phyloP scores from a whole-genome alignment of 2,329 filamentous ascomycete genomes.

The Esteya vermicola region DNA sequence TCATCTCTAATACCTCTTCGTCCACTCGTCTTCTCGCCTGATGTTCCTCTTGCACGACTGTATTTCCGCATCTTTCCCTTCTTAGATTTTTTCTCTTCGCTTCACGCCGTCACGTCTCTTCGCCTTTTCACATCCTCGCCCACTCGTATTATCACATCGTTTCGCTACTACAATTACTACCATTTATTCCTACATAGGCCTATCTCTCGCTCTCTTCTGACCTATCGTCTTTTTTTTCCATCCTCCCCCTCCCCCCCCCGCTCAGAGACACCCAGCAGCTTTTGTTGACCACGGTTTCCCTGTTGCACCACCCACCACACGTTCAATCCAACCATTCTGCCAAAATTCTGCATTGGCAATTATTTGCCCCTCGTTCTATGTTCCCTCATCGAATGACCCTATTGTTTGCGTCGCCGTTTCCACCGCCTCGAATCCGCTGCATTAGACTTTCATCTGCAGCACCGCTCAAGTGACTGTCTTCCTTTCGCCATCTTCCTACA shows the following conservation, averaged over 20 bases:
- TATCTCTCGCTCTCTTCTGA: conserved; percentile 8
- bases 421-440: conserved; percentile 3
- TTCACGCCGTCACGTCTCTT: too few species aligned
- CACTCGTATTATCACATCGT: too few species aligned
- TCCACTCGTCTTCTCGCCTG: too few species aligned
- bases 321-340: neutral
- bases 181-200: conserved; percentile 1
- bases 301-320: neutral
- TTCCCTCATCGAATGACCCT: conserved; percentile 1
- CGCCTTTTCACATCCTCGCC: too few species aligned
- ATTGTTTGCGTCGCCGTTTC: conserved; percentile 3
- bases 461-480: neutral
- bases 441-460: neutral
- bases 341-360: too few species aligned
- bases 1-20: too few species aligned
- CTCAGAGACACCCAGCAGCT: neutral
- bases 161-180: too few species aligned
- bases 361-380: conserved; percentile 6
- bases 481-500: too few species aligned
- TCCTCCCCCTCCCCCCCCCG: neutral
- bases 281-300: neutral
- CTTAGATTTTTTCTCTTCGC: neutral
- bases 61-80: too few species aligned
- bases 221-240: too few species aligned
- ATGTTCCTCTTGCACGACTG: too few species aligned